Base-by-base conservation (phyloP, 306 rosid species). In the Trifolium subterraneum region DNA sequence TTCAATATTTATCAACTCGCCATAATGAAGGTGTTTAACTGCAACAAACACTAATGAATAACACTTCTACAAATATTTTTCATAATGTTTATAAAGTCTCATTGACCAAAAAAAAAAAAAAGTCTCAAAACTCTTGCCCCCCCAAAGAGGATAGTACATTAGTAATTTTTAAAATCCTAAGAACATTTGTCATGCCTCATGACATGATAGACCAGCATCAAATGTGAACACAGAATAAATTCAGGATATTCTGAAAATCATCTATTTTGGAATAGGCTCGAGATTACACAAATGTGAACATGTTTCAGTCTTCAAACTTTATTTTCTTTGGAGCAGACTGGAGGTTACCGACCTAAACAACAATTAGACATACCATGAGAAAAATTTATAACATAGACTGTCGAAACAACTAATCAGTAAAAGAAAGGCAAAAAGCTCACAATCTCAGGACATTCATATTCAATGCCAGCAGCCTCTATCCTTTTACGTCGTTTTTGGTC, bases 391-490 rank as follows among this genome's bases (percentile, higher is more conserved):
- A 27, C 39, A 55, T 22, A n/a, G 38, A 59, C 39, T 3, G 3
- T 29, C 20, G 29, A 59, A 59, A 59, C 65, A 29, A 1, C 12
- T 27, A 7, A 27, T 59, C 10, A 27, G 5, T 27, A 1, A 29
- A 59, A 25, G 50, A 59, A 59, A 59, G 65, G 41, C 20, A 27
- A 59, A 29, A 59, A 59, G 27, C 96, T 88, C 83, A 91, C 98
- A 78, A 93, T 86, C 68, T 86, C 84, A 7, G 98, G 98, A 88
- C 93, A 89, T 73, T 89, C 87, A 7, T 91, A 93, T 27, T 91
- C 96, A 59, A 93, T 89, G 67, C 96, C 96, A 76, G 92, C 93
- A 71, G 92, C 93, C 76, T 79, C 93, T 76, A 93, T 84, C 80
- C 79, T 88, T 85, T 59, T 59, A 3, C 65, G 65, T 0, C 65